Evolutionary conservation across 1,284 basidiomycete genomes (phyloP).

Genomic region (Boletus semigastroideus): DNA sequence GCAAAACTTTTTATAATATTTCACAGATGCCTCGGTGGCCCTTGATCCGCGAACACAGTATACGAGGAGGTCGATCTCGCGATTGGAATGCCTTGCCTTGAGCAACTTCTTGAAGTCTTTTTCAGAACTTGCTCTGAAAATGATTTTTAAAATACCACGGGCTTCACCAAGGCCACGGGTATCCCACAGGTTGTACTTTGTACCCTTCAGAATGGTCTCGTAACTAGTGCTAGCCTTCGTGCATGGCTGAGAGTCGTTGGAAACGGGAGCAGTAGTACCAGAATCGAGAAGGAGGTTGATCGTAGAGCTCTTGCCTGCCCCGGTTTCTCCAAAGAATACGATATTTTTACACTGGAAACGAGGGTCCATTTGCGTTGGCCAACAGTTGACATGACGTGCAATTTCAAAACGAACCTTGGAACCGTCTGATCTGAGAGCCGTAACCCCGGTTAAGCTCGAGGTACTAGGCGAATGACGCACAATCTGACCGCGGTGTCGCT

Average conservation of each 20-base stretch:
- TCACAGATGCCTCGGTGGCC: slow-evolving; percentile 10
- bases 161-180: slow-evolving; percentile 30
- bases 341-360: slow-evolving; percentile 18
- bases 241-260: slow-evolving; percentile 21
- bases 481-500: neutral
- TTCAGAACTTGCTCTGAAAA: slow-evolving; percentile 15
- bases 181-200: slow-evolving; percentile 26
- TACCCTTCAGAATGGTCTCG: slow-evolving; percentile 7
- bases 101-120: slow-evolving; percentile 24
- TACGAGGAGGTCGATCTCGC: slow-evolving; percentile 31
- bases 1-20: slow-evolving; percentile 28
- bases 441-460: neutral
- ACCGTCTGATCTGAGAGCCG: neutral
- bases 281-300: slow-evolving; percentile 28
- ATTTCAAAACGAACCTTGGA: slow-evolving; percentile 17
- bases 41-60: slow-evolving; percentile 29
- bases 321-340: slow-evolving; percentile 30
- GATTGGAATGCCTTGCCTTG: slow-evolving; percentile 15
- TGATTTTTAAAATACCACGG: neutral
- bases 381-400: neutral
- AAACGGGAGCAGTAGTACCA: slow-evolving; percentile 12
- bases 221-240: slow-evolving; percentile 20
- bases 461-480: neutral
- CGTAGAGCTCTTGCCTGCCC: slow-evolving; percentile 30
- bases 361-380: neutral